Conservation (phyloP, 257 asterid species). For the Anisodus tanguticus region DNA sequence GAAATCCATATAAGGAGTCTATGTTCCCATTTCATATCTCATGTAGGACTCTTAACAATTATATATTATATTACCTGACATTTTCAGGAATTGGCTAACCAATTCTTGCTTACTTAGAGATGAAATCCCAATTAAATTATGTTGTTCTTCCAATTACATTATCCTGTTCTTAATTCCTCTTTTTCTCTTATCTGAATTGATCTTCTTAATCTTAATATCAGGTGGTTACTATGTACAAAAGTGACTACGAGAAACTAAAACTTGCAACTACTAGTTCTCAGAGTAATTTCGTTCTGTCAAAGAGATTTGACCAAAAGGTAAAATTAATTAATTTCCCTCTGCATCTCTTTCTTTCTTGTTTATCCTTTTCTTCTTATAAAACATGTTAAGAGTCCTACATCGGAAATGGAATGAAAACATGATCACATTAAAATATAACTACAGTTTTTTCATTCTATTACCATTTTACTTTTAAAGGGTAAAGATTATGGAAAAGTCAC, state of each 20-base stretch:
- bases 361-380: background rate
- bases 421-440: too few relatives aligned
- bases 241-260: conserved; percentile 39
- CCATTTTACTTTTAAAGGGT: too few relatives aligned
- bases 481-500: too few relatives aligned
- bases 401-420: too few relatives aligned
- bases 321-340: background rate
- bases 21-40: too few relatives aligned
- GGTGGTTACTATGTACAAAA: conserved; percentile 34
- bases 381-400: too few relatives aligned
- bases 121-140: background rate
- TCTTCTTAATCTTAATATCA: background rate
- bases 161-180: background rate
- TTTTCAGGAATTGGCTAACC: background rate
- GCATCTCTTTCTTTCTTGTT: background rate
- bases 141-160: background rate
- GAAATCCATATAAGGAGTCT: too few relatives aligned
- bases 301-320: conserved; percentile 39
- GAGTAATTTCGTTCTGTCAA: conserved; percentile 29
- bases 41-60: too few relatives aligned
- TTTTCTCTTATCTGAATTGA: background rate
- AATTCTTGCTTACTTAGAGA: background rate
- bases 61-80: too few relatives aligned
- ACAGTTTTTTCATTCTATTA: too few relatives aligned
- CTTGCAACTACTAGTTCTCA: conserved; percentile 19